Evolutionary conservation across 768 basidiomycete species (phyloP), one percentile per base, ranked within the genome.

Genomic region (Tylopilus plumbeoviolaceoides): DNA sequence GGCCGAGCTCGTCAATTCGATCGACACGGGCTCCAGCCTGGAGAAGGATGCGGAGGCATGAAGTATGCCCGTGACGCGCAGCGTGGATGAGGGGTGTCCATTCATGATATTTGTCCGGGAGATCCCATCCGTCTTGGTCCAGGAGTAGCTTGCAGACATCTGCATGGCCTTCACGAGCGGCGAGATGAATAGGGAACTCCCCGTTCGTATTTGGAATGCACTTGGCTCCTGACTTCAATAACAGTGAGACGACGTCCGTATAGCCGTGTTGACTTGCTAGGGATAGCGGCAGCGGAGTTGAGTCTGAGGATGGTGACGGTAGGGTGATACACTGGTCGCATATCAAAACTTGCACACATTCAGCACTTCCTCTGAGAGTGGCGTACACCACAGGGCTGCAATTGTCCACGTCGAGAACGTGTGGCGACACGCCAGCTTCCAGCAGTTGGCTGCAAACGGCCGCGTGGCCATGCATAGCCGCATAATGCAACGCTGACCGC

Each of bases 61-160:
- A 75, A 17, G 77, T 70, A 57, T 85, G 87, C 1, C 95, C 94
- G 56, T 92, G 87, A 35, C 91, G 85, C 6, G 94, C 87, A 3
- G 97, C 93, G 69, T 98, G 95, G 64, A 95, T 93, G 41, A 98
- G 77, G 23, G 97, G 97, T 7, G 95, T 98, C 93, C 95, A 98
- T 67, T 97, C 92, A 65, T 95, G 89, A 70, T 95, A 98, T 71
- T 95, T 98, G 77, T 99, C 97, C 1, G 87, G 84, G 8, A 81
- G 77, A 69, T 91, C 92, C 84, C 85, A 91, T 36, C 85, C 91
- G 45, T 83, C 86, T 38, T 82, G 82, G 28, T 75, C 75, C 5
- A 93, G 73, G 31, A 99, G 80, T 7, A 92, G 70, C 53, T 72
- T 77, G 67, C 95, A 95, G 18, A 97, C 82, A n/a, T 85, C 81